Percentiles rank a stretch among this genome's conserved stretches.
These are phyloP conservation scores for Pleurotus djamor DNA, from an alignment of 768 basidiomycete genomes.

Conservation along the genomic window DNA sequence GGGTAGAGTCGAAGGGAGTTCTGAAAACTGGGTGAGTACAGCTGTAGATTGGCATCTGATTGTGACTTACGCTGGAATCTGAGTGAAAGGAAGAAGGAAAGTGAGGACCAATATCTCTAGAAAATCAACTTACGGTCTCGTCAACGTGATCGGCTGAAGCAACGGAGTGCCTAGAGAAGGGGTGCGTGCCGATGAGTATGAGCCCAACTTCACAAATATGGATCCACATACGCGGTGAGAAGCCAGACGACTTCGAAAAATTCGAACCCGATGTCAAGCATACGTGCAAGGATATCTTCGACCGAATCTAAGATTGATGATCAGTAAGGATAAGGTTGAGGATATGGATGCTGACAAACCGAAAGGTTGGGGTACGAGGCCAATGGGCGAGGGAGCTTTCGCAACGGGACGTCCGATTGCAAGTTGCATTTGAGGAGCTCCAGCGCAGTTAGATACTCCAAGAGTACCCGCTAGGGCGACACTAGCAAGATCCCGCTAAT, in stretches of 20 bases:
- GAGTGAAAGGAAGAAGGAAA: constrained; percentile 1
- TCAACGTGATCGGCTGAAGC: constrained; percentile 32
- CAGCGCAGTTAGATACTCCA: constrained; percentile 38
- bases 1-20: constrained; percentile 46
- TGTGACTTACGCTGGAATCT: constrained; percentile 11
- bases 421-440: constrained; percentile 40
- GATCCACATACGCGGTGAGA: constrained; percentile 24
- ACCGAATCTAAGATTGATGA: not conserved
- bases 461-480: constrained; percentile 21
- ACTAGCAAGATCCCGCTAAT: not conserved
- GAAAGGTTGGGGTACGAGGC: constrained; percentile 26
- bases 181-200: not conserved
- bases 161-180: constrained; percentile 17
- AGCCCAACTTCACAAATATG: not conserved
- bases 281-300: constrained; percentile 11
- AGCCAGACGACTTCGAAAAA: constrained; percentile 32
- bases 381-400: constrained; percentile 26
- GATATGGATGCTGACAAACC: constrained; percentile 3
- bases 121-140: constrained; percentile 10
- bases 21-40: constrained; percentile 10
- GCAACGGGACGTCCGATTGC: constrained; percentile 33
- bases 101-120: constrained; percentile 8
- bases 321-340: not conserved
- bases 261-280: constrained; percentile 31
- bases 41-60: not conserved